phyloP scores from a whole-genome alignment of 257 asterid genomes.

The Plantago major region DNA sequence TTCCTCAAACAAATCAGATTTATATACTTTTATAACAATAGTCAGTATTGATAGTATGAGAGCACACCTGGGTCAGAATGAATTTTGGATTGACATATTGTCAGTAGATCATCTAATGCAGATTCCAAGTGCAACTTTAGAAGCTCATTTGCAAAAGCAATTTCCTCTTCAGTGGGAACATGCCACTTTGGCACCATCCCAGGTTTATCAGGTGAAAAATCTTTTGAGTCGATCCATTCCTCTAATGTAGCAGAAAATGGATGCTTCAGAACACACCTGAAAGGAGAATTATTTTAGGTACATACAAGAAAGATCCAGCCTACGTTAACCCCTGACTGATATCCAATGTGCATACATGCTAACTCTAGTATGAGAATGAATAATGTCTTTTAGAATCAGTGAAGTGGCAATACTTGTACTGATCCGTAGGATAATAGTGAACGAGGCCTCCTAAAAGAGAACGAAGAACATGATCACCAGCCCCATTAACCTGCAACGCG shows the following conservation, averaged over 20 bases:
- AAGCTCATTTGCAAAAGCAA: slow-evolving; percentile 87
- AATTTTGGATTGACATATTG: slow-evolving; percentile 70
- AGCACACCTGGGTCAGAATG: slow-evolving; percentile 86
- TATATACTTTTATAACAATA: background rate
- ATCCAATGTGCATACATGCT: slow-evolving; percentile 13
- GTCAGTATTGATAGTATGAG: slow-evolving; percentile 8
- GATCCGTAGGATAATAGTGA: slow-evolving; percentile 90
- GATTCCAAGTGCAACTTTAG: slow-evolving; percentile 74
- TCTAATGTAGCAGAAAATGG: slow-evolving; percentile 61
- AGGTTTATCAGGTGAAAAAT: slow-evolving; percentile 48
- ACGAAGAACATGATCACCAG: slow-evolving; percentile 94
- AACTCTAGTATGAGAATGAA: slow-evolving; percentile 12
- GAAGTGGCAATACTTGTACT: slow-evolving; percentile 63
- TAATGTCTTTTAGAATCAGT: slow-evolving; percentile 12
- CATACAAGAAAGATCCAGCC: slow-evolving; percentile 8
- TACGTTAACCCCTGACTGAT: background rate
- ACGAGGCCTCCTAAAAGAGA: slow-evolving; percentile 95
- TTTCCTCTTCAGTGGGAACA: slow-evolving; percentile 74
- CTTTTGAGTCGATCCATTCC: slow-evolving; percentile 84
- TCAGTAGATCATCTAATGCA: slow-evolving; percentile 82
- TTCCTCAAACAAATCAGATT: no score
- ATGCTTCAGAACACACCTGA: slow-evolving; percentile 71
- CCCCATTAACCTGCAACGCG: slow-evolving; percentile 89
- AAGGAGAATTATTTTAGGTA: slow-evolving; percentile 23
- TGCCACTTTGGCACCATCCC: slow-evolving; percentile 82